These are phyloP conservation scores for Flaveria brownii DNA, from an alignment of 129 eudicot genomes.

Conservation along the genomic window DNA sequence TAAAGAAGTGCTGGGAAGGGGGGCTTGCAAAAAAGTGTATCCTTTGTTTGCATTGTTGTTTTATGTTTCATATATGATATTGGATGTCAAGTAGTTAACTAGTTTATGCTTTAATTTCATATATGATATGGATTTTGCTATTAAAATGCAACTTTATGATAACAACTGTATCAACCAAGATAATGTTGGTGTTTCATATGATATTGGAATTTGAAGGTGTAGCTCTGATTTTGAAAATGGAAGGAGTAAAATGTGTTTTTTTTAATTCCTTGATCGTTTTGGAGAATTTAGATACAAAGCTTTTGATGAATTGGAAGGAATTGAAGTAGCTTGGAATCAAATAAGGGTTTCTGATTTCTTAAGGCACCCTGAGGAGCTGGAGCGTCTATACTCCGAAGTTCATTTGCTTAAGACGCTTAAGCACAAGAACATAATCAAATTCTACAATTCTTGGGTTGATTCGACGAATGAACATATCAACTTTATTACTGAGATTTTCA, in stretches of 20 bases:
- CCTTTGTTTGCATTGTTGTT: conserved; percentile 34
- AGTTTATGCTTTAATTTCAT: not conserved
- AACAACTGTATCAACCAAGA: not conserved
- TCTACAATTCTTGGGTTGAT: conserved; percentile 90
- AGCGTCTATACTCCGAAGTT: conserved; percentile 82
- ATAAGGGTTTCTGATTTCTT: conserved; percentile 76
- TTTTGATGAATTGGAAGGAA: conserved; percentile 91
- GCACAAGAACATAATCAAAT: conserved; percentile 93
- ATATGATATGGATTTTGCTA: not conserved
- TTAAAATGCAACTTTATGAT: not conserved
- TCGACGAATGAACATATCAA: conserved; percentile 78
- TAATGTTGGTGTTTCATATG: conserved; percentile 7
- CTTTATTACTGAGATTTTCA: conserved; percentile 95
- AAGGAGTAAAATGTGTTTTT: too few species aligned
- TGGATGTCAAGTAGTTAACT: too few species aligned
- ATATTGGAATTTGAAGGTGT: too few species aligned
- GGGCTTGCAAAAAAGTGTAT: conserved; percentile 91
- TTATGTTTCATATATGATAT: not conserved
- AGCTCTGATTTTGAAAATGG: too few species aligned
- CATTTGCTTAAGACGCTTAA: conserved; percentile 92
- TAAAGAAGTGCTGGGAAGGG: conserved; percentile 87
- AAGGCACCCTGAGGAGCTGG: conserved; percentile 68
- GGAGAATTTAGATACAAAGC: conserved; percentile 70
- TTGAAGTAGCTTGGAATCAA: conserved; percentile 99
- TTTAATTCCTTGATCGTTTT: conserved; percentile 42